Base-by-base conservation (phyloP, 2,329 filamentous ascomycete species). In the Falciphora oryzae region DNA sequence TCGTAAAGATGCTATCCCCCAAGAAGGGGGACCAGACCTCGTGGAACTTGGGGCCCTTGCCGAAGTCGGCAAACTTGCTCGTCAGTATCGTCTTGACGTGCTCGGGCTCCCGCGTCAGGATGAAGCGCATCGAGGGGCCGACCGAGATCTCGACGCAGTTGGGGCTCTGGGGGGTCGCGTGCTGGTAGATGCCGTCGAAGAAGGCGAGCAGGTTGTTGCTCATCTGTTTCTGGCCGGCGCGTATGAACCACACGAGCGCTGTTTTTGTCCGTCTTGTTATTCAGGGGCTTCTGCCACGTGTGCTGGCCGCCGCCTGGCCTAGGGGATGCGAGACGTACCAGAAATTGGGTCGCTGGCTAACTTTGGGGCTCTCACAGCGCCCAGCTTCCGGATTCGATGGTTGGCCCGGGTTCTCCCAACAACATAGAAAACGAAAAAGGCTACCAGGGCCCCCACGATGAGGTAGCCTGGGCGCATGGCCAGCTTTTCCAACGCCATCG, bases 61-160 rank as follows among this genome's bases (percentile, higher is more conserved):
- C 78, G 65, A 81, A 88, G 66, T 85, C 80, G 65, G 81, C 76
- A 71, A 87, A 87, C 63, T 85, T 79, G 31, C 80, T 80, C 0
- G 85, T 81, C 16, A 88, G 75, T 4, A 86, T 71, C 0, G 84
- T 78, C 70, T 87, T 85, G 65, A 88, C 72, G 65, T 88, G 86
- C 65, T 82, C 80, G 1, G 83, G 81, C 50, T 88, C 84, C 29
- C 75, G 71, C 0, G 83, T 86, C 60, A 80, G 71, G 64, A 85
- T 71, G 65, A 80, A 76, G 59, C 77, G 72, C 53, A 72, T 65
- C 27, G 66, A 66, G 11, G 74, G 72, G 18, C 68, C 67, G 58
- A 78, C 68, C 25, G 75, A 70, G 27, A 79, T 66, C 69, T 79
- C 77, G 64, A 77, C 70, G 29, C 73, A 74, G 64, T 78, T 72